These are phyloP conservation scores for Claviceps monticola DNA, from an alignment of 2,329 filamentous ascomycete species.

Conservation along the genomic window DNA sequence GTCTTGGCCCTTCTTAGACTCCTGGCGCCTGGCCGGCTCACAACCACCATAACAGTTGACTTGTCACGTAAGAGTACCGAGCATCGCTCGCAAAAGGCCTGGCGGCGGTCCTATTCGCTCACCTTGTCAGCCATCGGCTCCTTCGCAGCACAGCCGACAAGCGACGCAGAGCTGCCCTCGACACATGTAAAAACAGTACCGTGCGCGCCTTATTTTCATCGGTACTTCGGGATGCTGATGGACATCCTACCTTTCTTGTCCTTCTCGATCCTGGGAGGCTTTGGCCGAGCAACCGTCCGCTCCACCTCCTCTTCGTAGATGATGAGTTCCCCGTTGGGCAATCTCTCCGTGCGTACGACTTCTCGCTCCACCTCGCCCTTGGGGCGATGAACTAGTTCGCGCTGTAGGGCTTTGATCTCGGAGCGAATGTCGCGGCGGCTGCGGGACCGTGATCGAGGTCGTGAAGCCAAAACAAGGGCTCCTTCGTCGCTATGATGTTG, in stretches of 20 bases:
- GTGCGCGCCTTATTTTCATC: constrained; percentile 36
- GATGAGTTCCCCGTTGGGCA: constrained; percentile 47
- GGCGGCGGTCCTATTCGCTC: constrained; percentile 44
- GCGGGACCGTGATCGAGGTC: constrained; percentile 28
- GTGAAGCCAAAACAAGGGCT: constrained; percentile 25
- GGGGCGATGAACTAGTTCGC: constrained; percentile 22
- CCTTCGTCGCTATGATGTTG: constrained; percentile 15
- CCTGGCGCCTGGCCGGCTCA: too few species aligned
- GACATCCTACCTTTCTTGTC: constrained; percentile 94
- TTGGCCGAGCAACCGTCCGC: constrained; percentile 37
- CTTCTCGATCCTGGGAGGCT: constrained; percentile 60
- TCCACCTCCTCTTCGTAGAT: constrained; percentile 48
- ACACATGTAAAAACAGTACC: constrained; percentile 2
- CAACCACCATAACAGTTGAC: too few species aligned
- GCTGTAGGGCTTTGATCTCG: constrained; percentile 60
- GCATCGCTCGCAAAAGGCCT: constrained; percentile 52
- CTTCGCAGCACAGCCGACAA: constrained; percentile 6
- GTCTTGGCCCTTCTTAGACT: too few species aligned
- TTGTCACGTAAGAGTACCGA: constrained; percentile 51
- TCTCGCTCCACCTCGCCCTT: constrained; percentile 31
- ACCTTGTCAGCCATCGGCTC: constrained; percentile 17
- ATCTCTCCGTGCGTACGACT: constrained; percentile 40
- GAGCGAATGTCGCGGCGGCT: constrained; percentile 52
- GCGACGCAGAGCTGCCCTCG: background rate
- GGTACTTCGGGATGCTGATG: constrained; percentile 64